Conservation (phyloP, 2,329 filamentous ascomycete species). For the Phialemoniopsis sp. region DNA sequence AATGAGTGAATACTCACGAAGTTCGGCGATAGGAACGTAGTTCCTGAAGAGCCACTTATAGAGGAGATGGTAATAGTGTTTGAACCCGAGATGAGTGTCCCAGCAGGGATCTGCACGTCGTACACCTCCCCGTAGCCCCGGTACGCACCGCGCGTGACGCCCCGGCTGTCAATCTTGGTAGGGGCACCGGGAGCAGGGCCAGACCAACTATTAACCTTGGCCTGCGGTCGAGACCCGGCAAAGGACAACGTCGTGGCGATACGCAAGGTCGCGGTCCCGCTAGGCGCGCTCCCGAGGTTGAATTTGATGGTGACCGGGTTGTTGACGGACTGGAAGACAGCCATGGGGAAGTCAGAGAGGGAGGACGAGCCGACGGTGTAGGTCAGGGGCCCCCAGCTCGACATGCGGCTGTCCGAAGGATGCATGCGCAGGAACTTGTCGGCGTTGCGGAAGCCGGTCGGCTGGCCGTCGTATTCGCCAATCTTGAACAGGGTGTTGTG, state of each 20-base stretch:
- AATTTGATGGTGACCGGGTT: constrained; percentile 58
- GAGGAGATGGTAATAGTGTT: constrained; percentile 57
- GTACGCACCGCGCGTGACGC: constrained; percentile 63
- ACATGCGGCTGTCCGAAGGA: constrained; percentile 48
- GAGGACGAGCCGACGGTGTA: constrained; percentile 56
- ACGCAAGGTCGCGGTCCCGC: constrained; percentile 52
- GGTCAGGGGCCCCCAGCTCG: constrained; percentile 53
- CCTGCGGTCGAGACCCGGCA: constrained; percentile 52
- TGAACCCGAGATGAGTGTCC: constrained; percentile 51
- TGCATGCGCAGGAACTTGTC: constrained; percentile 66
- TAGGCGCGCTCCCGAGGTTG: constrained; percentile 43
- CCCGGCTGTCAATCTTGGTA: constrained; percentile 59
- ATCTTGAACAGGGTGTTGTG: constrained; percentile 58
- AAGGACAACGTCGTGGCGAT: constrained; percentile 63
- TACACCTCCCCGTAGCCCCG: constrained; percentile 62
- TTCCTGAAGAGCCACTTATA: background rate
- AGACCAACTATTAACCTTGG: constrained; percentile 51
- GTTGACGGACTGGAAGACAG: constrained; percentile 58
- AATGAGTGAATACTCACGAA: too few species aligned
- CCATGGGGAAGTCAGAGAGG: constrained; percentile 58
- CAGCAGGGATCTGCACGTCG: constrained; percentile 54
- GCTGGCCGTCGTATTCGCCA: constrained; percentile 61
- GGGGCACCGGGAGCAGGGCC: constrained; percentile 47
- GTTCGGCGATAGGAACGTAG: too few species aligned
- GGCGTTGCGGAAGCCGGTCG: constrained; percentile 62